Evolutionary conservation across 805 yeast species (phyloP).

Genomic region (Blastobotrys chiropterorum): DNA sequence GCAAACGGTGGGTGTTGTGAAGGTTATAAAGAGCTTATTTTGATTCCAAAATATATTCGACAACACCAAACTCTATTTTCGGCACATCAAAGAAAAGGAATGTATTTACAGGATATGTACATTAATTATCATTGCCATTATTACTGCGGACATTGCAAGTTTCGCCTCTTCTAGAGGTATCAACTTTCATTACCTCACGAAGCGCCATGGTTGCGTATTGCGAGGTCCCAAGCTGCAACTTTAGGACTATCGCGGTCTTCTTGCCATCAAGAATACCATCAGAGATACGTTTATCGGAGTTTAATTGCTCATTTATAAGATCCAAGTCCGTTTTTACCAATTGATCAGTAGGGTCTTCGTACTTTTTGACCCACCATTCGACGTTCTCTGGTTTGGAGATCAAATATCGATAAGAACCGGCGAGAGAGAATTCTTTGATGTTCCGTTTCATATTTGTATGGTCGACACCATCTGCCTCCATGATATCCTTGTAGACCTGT

Average conservation of each 20-base stretch:
- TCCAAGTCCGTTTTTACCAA: slow-evolving; percentile 76
- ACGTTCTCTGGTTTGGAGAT: slow-evolving; percentile 60
- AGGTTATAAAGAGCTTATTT: neutral
- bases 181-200: slow-evolving; percentile 72
- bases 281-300: slow-evolving; percentile 12
- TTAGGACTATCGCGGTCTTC: slow-evolving; percentile 65
- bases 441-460: slow-evolving; percentile 80
- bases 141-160: slow-evolving; percentile 14
- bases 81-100: neutral
- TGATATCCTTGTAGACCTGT: slow-evolving; percentile 58
- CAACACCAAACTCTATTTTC: neutral
- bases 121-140: neutral
- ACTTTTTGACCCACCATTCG: slow-evolving; percentile 56
- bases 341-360: slow-evolving; percentile 59
- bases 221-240: slow-evolving; percentile 73
- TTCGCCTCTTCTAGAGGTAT: slow-evolving; percentile 25
- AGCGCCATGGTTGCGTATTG: slow-evolving; percentile 97
- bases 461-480: slow-evolving; percentile 74
- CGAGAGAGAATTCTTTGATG: slow-evolving; percentile 80
- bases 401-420: slow-evolving; percentile 82
- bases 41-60: too few species aligned
- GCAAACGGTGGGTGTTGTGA: neutral
- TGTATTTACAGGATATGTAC: neutral
- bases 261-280: slow-evolving; percentile 35
- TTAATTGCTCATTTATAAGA: slow-evolving; percentile 33